phyloP scores from a whole-genome alignment of 2,329 filamentous ascomycete genomes.

The Arthrinium puccinioides region DNA sequence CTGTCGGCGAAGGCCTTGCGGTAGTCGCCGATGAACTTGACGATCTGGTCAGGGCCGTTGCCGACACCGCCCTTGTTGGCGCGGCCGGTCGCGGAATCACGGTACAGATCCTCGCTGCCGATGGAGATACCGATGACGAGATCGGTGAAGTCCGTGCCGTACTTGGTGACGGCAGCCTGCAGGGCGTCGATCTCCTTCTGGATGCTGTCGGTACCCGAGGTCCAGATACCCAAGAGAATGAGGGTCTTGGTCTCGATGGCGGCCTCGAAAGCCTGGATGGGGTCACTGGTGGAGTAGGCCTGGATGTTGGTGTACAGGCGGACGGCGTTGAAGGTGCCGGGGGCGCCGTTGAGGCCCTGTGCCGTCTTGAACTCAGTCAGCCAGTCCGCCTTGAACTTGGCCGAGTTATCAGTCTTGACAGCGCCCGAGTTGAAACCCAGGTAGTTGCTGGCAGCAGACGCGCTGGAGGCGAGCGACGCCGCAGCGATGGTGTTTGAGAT shows the following conservation, averaged over 20 bases:
- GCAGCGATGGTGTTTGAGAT: slow-evolving; percentile 28
- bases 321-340: slow-evolving; percentile 49
- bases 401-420: slow-evolving; percentile 36
- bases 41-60: slow-evolving; percentile 48
- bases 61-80: slow-evolving; percentile 56
- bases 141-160: slow-evolving; percentile 43
- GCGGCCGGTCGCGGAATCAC: slow-evolving; percentile 52
- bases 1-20: slow-evolving; percentile 46
- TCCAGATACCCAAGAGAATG: slow-evolving; percentile 60
- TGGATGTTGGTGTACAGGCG: slow-evolving; percentile 64
- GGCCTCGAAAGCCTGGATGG: slow-evolving; percentile 72
- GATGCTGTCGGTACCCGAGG: slow-evolving; percentile 46
- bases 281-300: slow-evolving; percentile 62
- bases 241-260: slow-evolving; percentile 53
- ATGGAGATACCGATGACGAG: slow-evolving; percentile 59
- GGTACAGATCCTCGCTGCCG: slow-evolving; percentile 62
- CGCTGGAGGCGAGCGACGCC: slow-evolving; percentile 30
- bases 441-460: slow-evolving; percentile 31
- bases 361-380: slow-evolving; percentile 36
- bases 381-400: slow-evolving; percentile 46
- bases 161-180: slow-evolving; percentile 43
- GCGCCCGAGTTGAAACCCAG: slow-evolving; percentile 47
- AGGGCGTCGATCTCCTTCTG: slow-evolving; percentile 54
- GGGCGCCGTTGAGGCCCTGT: slow-evolving; percentile 33
- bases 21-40: slow-evolving; percentile 60